Base-by-base conservation (phyloP, 805 yeast species). In the Saturnispora serradocipensis region DNA sequence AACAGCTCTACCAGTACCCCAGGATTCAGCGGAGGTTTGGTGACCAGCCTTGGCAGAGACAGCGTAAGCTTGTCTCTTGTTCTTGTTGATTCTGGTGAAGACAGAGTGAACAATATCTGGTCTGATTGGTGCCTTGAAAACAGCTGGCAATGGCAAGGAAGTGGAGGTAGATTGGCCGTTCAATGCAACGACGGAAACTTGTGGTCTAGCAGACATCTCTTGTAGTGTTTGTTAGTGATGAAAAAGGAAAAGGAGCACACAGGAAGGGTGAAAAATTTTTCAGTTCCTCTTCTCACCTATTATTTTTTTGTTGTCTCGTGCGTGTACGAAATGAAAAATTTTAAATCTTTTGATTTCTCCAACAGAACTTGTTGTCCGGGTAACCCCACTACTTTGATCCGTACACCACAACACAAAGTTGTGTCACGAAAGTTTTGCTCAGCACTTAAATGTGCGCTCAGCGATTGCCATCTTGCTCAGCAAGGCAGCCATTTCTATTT, bases 1-100 rank as follows among this genome's bases (percentile, higher is more conserved):
- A 72, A 93, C 97, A 78, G 99, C 99, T 83, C 99, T 90, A 84
- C 99, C 99, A 69, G 99, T 93, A 89, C 99, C 99, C 99, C 99
- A 93, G 61, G 99, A 93, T 81, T 89, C 97, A 75, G 99, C 99
- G 61, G 98, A 91, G 78, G 97, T 90, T 82, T 93, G 98, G 85
- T 88, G 96, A 81, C 99, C 99, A 72, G 99, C 99, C 80, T 89
- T 87, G 74, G 84, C 89, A 68, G 98, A 85, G 68, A 93, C 99
- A 74, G 99, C 97, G 86, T 93, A 93, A 77, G 99, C 97, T 81
- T 93, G 99, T 80, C 99, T 89, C 89, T 91, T 91, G 96, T 93
- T 93, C 93, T 93, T 93, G 95, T 90, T 90, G 68, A 93, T 88
- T 73, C 90, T 86, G 74, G 90, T 87, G 86, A 89, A 93, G 68